Conservation (phyloP, 2,329 filamentous ascomycete species). For the Cladophialophora immunda region DNA sequence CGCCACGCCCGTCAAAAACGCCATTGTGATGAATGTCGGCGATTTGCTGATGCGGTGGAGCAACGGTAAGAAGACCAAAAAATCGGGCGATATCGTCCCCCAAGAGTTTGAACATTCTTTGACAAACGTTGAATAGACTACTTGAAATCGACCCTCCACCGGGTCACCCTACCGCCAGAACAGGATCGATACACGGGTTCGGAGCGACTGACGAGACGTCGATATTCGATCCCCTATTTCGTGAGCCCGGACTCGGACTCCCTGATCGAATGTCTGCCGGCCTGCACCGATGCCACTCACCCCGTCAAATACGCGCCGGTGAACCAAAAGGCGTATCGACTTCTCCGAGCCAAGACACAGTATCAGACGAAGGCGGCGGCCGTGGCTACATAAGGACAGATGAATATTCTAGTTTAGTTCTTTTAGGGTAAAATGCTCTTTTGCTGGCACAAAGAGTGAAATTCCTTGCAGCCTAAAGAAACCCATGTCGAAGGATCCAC, state of each 20-base stretch:
- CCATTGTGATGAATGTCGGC: slow-evolving; percentile 59
- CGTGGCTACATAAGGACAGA: no score
- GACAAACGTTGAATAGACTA: slow-evolving; percentile 46
- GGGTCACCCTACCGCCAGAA: slow-evolving; percentile 58
- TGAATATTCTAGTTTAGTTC: no score
- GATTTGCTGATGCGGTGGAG: slow-evolving; percentile 61
- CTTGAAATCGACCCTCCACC: slow-evolving; percentile 63
- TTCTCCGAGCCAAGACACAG: no score
- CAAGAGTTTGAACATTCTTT: not conserved
- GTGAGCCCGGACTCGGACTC: slow-evolving; percentile 59
- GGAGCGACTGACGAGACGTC: slow-evolving; percentile 56
- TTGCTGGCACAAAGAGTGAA: no score
- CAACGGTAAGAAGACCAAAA: slow-evolving; percentile 50
- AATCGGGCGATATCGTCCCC: no score
- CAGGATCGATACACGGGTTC: slow-evolving; percentile 44
- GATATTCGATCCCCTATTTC: slow-evolving; percentile 70
- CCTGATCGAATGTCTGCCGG: slow-evolving; percentile 62
- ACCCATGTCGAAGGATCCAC: no score
- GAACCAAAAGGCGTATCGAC: no score
- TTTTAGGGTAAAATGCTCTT: no score
- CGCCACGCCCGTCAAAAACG: slow-evolving; percentile 48
- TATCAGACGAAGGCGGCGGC: no score
- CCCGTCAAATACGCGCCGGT: no score
- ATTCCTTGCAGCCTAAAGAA: no score
- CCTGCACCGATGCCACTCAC: slow-evolving; percentile 44